Conservation (phyloP, 495 filamentous ascomycete species). For the Cryomyces minteri region DNA sequence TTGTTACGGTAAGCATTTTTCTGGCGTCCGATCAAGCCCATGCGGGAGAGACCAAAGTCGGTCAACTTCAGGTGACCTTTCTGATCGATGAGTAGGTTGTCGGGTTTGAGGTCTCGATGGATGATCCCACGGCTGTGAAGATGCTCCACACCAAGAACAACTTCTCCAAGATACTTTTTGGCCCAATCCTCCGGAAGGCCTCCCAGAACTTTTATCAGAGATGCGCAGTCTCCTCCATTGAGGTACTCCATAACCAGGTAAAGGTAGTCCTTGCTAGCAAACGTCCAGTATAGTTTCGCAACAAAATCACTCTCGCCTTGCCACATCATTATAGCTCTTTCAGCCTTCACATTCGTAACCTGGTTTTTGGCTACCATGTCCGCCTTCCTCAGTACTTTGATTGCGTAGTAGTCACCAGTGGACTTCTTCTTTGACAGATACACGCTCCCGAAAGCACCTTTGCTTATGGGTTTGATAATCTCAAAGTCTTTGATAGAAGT, state of each 20-base stretch:
- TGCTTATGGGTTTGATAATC: constrained; percentile 98
- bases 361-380: constrained; percentile 99
- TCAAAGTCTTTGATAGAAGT: constrained; percentile 98
- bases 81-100: constrained; percentile 93
- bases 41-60: constrained; percentile 91
- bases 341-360: constrained; percentile 96
- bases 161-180: constrained; percentile 90
- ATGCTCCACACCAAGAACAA: constrained; percentile 88
- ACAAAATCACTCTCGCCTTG: constrained; percentile 99
- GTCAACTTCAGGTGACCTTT: constrained; percentile 94
- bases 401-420: constrained; percentile 93
- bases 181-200: constrained; percentile 91
- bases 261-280: constrained; percentile 96
- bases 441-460: constrained; percentile 95
- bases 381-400: constrained; percentile 95
- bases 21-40: constrained; percentile 92
- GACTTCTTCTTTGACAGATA: constrained; percentile 97
- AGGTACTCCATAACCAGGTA: constrained; percentile 99
- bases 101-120: constrained; percentile 90
- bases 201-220: constrained; percentile 82
- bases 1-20: constrained; percentile 68
- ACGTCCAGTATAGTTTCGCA: constrained; percentile 97
- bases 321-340: constrained; percentile 99
- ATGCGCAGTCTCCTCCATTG: constrained; percentile 93
- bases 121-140: constrained; percentile 87